Evolutionary conservation across 2,329 filamentous ascomycete species (phyloP), one percentile per base, ranked within the genome.

Genomic region (Talaromyces pinophilus): DNA sequence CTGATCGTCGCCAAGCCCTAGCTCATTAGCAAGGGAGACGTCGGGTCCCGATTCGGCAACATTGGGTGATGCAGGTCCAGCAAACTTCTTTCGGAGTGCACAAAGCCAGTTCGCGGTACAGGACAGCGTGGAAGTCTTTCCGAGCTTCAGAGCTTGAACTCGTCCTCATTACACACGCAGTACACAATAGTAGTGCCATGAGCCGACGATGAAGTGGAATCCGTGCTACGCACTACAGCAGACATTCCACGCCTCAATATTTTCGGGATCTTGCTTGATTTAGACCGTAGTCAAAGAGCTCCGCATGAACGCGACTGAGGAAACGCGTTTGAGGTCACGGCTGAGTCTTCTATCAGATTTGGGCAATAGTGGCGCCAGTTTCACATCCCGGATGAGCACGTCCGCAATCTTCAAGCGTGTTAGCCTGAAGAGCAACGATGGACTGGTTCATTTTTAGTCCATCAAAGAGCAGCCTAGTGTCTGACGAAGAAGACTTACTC

Each of bases 11-110:
- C 55, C 62, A 64, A 67, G 63, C 22, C 33, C 35, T 46, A 42
- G 63, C 22, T 15, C 71, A 68, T 67, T 71, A 75, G 76, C 73
- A 69, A 69, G 67, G 67, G 67, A 66, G 62, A 33, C 35, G 40
- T 50, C 38, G 52, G 59, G 50, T 38, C 60, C 46, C 54, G 65
- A 67, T 64, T 60, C 62, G 62, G 65, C 25, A 54, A 44, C 22
- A 62, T 46, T 59, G 62, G 40, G 22, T 40, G 30, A 40, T 63
- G 65, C 61, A 67, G 65, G 55, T 46, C 52, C 54, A 59, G 57
- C 19, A 25, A 57, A 50, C 46, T 48, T 8, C 38, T 19, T 63
- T 67, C 65, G 65, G 61, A 63, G 35, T 63, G 46, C 42, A 60
- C 61, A 60, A 59, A 63, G 28, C 54, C 52, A 59, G 40, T 46